Conservation (phyloP, 1,284 basidiomycete genomes). For the Cutaneotrichosporon daszewskae region DNA sequence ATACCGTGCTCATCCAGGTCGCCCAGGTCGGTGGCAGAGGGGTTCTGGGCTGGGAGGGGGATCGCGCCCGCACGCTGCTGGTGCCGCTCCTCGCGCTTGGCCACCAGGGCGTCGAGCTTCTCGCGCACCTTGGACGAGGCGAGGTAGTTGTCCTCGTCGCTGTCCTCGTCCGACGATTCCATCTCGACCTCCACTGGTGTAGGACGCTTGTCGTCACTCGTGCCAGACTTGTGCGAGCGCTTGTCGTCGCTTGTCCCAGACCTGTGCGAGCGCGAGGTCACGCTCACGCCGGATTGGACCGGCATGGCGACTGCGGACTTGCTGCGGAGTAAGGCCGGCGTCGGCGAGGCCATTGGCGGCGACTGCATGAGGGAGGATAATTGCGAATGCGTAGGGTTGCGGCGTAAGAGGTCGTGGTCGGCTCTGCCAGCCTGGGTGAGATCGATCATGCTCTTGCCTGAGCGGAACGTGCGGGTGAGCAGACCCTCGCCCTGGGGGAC, state of each 20-base stretch:
- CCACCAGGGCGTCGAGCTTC: conserved; percentile 33
- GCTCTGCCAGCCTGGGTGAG: conserved; percentile 14
- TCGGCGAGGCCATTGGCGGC: conserved; percentile 21
- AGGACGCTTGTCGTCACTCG: conserved; percentile 7
- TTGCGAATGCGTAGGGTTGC: conserved; percentile 31
- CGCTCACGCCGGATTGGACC: conserved; percentile 39
- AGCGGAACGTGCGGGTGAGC: conserved; percentile 35
- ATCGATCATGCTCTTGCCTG: conserved; percentile 43
- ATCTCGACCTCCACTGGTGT: conserved; percentile 26
- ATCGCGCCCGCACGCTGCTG: not conserved
- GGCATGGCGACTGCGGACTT: conserved; percentile 44
- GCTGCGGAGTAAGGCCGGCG: conserved; percentile 28
- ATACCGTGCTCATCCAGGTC: conserved; percentile 26
- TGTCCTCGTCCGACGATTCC: conserved; percentile 34
- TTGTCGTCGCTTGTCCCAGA: conserved; percentile 7
- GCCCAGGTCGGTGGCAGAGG: not conserved
- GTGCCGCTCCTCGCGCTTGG: conserved; percentile 16
- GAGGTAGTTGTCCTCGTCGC: conserved; percentile 32
- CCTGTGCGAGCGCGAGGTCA: conserved; percentile 17
- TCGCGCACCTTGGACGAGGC: conserved; percentile 32
- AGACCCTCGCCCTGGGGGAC: conserved; percentile 21
- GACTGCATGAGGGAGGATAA: conserved; percentile 24
- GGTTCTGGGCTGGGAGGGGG: conserved; percentile 1
- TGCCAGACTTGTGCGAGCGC: conserved; percentile 1
- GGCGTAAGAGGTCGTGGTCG: conserved; percentile 16